A percentile compares a stretch with the other conserved stretches of the same genome.
These are phyloP conservation scores for Phytophthora rubi DNA, from an alignment of 352 stramenopile species.

Conservation along the genomic window DNA sequence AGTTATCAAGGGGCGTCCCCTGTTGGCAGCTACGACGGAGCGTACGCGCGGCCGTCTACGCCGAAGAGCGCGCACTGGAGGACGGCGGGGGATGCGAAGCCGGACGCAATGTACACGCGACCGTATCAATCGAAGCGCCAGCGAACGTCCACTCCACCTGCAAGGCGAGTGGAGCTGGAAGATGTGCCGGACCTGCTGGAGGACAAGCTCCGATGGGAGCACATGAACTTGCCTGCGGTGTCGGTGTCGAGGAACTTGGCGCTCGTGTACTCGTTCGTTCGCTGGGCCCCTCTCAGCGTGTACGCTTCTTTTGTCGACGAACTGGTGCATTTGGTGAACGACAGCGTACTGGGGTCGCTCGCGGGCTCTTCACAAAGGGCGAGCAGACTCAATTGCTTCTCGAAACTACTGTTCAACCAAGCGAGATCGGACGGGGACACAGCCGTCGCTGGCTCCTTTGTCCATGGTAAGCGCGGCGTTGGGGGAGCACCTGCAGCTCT, in stretches of 20 bases:
- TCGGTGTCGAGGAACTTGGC: constrained; percentile 62
- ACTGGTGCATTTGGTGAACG: constrained; percentile 47
- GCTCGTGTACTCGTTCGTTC: constrained; percentile 51
- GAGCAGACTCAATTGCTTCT: constrained; percentile 58
- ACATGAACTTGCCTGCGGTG: constrained; percentile 26
- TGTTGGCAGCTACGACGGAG: background rate
- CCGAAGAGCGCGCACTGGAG: background rate
- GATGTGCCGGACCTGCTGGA: background rate
- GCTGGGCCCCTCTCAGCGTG: constrained; percentile 51
- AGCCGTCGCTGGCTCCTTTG: background rate
- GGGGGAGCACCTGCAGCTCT: constrained; percentile 3
- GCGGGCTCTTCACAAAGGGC: constrained; percentile 12
- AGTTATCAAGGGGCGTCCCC: background rate
- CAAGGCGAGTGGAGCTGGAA: background rate
- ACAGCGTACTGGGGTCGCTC: constrained; percentile 39
- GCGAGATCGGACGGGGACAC: constrained; percentile 10
- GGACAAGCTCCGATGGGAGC: constrained; percentile 27
- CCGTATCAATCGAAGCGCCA: constrained; percentile 2
- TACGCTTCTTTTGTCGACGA: constrained; percentile 61
- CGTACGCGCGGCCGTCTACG: background rate
- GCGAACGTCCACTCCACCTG: background rate
- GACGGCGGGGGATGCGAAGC: background rate
- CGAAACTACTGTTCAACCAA: constrained; percentile 49
- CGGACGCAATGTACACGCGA: background rate
- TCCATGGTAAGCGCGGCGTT: background rate